Percentiles rank a stretch among this genome's conserved stretches.
phyloP scores from a whole-genome alignment of 345 rosid genomes.

The Eucalyptus paniculata region DNA sequence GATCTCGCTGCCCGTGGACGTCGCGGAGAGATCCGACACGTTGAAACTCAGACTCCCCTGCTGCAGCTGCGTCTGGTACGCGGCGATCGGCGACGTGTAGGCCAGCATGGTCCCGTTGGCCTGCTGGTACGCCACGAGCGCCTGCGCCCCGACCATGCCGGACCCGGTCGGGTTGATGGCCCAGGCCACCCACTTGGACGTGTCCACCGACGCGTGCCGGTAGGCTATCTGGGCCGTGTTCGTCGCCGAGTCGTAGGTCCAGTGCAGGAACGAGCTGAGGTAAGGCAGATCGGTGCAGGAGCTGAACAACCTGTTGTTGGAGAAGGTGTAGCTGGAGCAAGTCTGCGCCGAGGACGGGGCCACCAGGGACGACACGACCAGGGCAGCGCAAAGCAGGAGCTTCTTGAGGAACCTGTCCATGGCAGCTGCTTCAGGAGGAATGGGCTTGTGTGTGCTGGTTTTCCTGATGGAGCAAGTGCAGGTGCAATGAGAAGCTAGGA shows the following conservation, averaged over 20 bases:
- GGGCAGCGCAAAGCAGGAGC: neutral
- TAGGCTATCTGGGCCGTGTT: conserved; percentile 54
- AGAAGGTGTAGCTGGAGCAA: conserved; percentile 50
- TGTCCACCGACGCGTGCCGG: conserved; percentile 38
- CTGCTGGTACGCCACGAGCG: conserved; percentile 64
- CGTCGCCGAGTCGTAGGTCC: conserved; percentile 46
- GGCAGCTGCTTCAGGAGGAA: neutral
- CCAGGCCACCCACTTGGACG: conserved; percentile 78
- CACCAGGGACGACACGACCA: neutral
- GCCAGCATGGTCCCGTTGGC: conserved; percentile 44
- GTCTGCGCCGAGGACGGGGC: conserved; percentile 30
- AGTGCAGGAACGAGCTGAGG: conserved; percentile 59
- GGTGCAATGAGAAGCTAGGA: neutral
- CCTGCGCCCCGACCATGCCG: conserved; percentile 75
- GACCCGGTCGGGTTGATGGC: conserved; percentile 64
- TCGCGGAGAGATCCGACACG: conserved; percentile 49
- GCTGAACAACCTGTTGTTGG: conserved; percentile 38
- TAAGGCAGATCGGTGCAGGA: conserved; percentile 75
- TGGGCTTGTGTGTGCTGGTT: neutral
- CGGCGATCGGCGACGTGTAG: conserved; percentile 51
- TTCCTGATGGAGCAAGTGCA: neutral
- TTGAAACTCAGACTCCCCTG: conserved; percentile 54
- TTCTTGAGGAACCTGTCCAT: neutral
- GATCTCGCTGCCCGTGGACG: conserved; percentile 41
- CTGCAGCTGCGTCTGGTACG: conserved; percentile 32